Evolutionary conservation across 495 filamentous ascomycete species (phyloP).

Genomic region (Geoglossum glabrum): DNA sequence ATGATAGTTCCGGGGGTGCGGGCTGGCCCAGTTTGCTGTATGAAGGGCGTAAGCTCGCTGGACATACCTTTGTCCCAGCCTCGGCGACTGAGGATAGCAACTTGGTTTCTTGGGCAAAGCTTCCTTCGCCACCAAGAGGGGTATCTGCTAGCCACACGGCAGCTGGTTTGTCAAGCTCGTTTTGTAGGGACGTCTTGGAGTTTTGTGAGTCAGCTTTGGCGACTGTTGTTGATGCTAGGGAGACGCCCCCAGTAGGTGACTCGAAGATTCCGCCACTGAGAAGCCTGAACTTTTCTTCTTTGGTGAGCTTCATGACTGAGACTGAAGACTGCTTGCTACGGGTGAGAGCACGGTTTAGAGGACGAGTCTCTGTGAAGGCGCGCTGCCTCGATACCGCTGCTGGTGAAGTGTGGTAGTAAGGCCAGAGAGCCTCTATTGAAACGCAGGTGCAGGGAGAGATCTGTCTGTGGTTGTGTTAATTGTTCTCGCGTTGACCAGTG

Average conservation of each 20-base stretch:
- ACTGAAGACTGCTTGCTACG: no score
- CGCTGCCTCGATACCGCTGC: no score
- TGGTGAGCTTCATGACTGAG: background rate
- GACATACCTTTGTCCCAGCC: background rate
- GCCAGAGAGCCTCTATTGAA: no score
- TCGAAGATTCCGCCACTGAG: background rate
- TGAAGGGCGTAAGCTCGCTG: background rate
- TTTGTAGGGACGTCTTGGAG: background rate
- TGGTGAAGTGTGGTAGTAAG: no score
- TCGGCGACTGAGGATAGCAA: background rate
- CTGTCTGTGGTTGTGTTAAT: no score
- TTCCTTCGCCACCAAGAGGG: background rate
- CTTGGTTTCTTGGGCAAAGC: background rate
- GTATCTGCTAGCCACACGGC: background rate
- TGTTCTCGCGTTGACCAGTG: no score
- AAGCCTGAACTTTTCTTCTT: slow-evolving; percentile 2
- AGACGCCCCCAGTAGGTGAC: background rate
- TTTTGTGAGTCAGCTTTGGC: background rate
- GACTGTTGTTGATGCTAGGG: background rate
- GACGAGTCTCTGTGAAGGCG: no score
- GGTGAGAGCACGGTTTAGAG: background rate
- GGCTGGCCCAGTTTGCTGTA: slow-evolving; percentile 1
- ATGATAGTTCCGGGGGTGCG: slow-evolving; percentile 20
- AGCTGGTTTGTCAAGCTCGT: background rate
- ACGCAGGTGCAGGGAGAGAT: no score